Base-by-base conservation (phyloP, 2,329 filamentous ascomycete species). In the Penicillium sp. region DNA sequence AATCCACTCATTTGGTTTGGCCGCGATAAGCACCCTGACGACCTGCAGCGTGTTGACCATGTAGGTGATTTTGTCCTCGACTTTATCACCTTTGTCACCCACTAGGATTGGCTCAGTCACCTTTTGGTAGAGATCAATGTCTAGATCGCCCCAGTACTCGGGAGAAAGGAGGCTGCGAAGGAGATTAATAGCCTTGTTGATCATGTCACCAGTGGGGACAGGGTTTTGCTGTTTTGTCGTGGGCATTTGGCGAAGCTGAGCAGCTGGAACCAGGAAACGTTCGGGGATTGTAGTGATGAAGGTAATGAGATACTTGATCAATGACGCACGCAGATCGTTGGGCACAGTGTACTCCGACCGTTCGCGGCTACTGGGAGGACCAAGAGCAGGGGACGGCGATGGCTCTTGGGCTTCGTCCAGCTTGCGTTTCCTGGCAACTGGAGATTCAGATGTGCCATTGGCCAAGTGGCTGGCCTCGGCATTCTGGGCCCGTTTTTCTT, bases 21-120 rank as follows among this genome's bases (percentile, higher is more conserved):
- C 87, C 66, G 94, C 91, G 58, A 97, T 81, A 47, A 99, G 87
- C 58, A 97, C 89, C 47, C 93, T 90, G 59, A 99, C 81, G 40
- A 97, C 90, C 72, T 97, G 92, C 15, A 99, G 82, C 2, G 92
- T 92, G 72, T 99, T 99, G 76, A 99, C 86, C 75, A 96, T 93
- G 61, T 88, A 87, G 0, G 90, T 95, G 41, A 89, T 83, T 68
- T 91, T 92, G 40, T 92, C 89, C 61, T 92, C 88, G n/a, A 82
- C 84, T 67, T 90, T 90, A 50, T 91, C 88, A 54, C 90, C 87
- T 74, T 91, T 92, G 10, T 97, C 94, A 50, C 89, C 87, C 2
- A 88, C 86, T 13, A 97, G 78, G 54, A 97, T 89, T 41, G 90
- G 86, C 62, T 97, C 92, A 0, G 92, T 94, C 55, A 93, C 88